Evolutionary conservation across 768 basidiomycete species (phyloP).

Genomic region (Mycena amicta): DNA sequence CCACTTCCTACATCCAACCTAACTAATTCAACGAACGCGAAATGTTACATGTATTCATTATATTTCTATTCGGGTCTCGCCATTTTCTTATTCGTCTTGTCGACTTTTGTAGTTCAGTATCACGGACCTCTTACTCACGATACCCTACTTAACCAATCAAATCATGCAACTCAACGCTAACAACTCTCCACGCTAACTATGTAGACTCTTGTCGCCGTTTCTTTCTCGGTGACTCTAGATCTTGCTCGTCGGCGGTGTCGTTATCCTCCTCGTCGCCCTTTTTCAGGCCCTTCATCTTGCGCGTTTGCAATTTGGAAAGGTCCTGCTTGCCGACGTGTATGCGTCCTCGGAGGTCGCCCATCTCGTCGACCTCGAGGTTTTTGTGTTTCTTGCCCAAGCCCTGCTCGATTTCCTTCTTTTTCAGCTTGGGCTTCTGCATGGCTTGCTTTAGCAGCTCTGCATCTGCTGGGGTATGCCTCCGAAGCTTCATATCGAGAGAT

Average conservation of each 20-base stretch:
- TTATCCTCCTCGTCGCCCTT: conserved; percentile 26
- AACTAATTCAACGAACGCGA: conserved; percentile 41
- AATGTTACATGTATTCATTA: conserved; percentile 47
- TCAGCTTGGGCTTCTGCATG: conserved; percentile 82
- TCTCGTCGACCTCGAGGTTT: conserved; percentile 96
- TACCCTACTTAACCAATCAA: conserved; percentile 46
- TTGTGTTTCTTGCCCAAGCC: conserved; percentile 91
- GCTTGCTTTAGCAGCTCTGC: conserved; percentile 80
- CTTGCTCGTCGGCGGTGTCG: conserved; percentile 21
- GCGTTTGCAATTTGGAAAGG: conserved; percentile 78
- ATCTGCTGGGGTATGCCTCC: conserved; percentile 76
- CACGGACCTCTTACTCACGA: conserved; percentile 65
- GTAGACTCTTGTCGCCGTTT: conserved; percentile 21
- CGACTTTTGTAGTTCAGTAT: conserved; percentile 62
- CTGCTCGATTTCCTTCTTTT: conserved; percentile 84
- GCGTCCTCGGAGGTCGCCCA: conserved; percentile 93
- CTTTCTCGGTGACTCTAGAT: conserved; percentile 16
- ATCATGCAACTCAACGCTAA: conserved; percentile 16
- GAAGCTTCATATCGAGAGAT: conserved; percentile 77
- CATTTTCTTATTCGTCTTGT: conserved; percentile 28
- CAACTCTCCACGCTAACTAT: not conserved
- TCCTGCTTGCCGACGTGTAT: conserved; percentile 93
- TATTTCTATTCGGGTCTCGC: conserved; percentile 23
- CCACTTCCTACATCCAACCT: conserved; percentile 53
- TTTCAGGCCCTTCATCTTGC: conserved; percentile 96